phyloP scores from a whole-genome alignment of 176 grass and related monocot genomes.

The Poa annua region DNA sequence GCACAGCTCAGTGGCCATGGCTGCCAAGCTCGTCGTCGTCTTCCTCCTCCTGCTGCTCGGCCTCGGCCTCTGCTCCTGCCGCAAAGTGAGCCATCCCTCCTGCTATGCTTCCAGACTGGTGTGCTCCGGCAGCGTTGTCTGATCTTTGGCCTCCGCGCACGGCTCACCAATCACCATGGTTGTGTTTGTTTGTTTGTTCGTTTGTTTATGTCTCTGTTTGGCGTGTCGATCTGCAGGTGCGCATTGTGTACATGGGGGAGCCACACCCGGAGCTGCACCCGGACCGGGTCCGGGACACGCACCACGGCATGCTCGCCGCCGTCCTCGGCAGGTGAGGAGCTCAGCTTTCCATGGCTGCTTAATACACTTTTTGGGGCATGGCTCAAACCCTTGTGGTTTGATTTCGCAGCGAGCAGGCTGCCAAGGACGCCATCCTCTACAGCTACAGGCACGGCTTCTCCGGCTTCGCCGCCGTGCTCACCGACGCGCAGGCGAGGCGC shows the following conservation, averaged over 20 bases:
- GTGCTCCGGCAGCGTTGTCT: neutral
- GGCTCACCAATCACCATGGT: neutral
- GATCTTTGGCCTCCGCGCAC: conserved; percentile 5
- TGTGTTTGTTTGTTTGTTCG: neutral
- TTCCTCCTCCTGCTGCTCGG: conserved; percentile 45
- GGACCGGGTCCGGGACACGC: conserved; percentile 56
- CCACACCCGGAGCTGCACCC: conserved; percentile 44
- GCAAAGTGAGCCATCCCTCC: conserved; percentile 59
- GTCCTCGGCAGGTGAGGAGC: conserved; percentile 69
- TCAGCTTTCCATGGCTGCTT: neutral
- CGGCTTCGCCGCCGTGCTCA: conserved; percentile 86
- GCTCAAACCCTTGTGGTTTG: conserved; percentile 16
- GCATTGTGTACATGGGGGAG: conserved; percentile 98
- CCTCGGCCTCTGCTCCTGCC: conserved; percentile 46
- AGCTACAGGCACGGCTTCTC: conserved; percentile 96
- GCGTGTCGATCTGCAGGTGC: conserved; percentile 58
- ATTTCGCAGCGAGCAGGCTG: conserved; percentile 59
- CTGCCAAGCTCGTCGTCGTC: neutral
- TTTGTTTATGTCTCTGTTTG: neutral
- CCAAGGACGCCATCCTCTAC: conserved; percentile 76
- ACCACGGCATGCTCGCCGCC: conserved; percentile 77
- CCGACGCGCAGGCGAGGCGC: conserved; percentile 57
- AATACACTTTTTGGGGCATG: neutral
- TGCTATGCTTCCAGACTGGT: neutral
- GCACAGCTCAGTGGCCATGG: conserved; percentile 13